Evolutionary conservation across 2,329 filamentous ascomycete genomes (phyloP), one percentile per base, ranked within the genome.

Genomic region (Hymenoscyphus occultus): DNA sequence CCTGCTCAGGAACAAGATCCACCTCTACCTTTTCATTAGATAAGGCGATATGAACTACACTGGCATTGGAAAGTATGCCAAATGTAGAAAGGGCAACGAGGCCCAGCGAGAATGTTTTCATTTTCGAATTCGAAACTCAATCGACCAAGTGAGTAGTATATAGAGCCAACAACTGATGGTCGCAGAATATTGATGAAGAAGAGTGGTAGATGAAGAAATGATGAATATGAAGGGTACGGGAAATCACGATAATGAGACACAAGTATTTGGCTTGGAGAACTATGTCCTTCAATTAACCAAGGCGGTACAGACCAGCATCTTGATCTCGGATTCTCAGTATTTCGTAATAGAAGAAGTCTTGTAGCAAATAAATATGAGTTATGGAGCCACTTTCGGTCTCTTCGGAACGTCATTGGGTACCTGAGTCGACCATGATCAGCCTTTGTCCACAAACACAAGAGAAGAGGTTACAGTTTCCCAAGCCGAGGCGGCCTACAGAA

Each of bases 41-140:
- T 9, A 51, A n/a, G 19, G 45, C 6, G 45, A 51, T 51, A 10
- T 51, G 45, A n/a, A 51, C 45, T 12, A 51, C n/a, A 51, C 45
- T 51, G 22, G 45, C 45, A 51, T 51, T 51, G n/a, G 45, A 51
- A 22, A 51, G 45, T 51, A 51, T 51, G 19, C 6, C 12, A 12
- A 51, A 51, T 28, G 45, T 22, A 51, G 45, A 51, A 51, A 51
- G n/a, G 19, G 45, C 45, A 16, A 51, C 45, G 45, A 51, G 45
- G n/a, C 45, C 45, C 19, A 51, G 12, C 5, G 45, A 22, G 9
- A 22, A n/a, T 0, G 45, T 12, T 12, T 51, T 51, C 45, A 51
- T 51, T 51, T 19, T 51, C 45, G n/a, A 51, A 22, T 51, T 51
- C n/a, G 19, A 28, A 28, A 22, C 45, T 9, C n/a, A 51, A 28